Evolutionary conservation across 139 green algal genomes (phyloP), one percentile per base, ranked within the genome.

Genomic region (Haematococcus lacustris): DNA sequence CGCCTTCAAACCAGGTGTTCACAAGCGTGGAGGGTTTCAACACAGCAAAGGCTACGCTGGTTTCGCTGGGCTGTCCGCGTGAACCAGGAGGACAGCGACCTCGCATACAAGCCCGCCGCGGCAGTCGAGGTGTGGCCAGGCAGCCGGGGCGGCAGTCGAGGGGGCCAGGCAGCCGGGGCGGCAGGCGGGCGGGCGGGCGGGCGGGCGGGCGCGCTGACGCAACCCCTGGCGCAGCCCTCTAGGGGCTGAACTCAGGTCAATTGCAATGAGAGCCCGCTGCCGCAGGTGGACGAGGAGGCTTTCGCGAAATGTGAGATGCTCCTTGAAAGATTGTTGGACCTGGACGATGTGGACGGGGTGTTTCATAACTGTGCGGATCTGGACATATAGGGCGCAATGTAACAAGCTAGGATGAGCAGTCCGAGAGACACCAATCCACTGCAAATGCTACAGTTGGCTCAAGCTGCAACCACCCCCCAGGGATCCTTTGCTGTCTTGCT

Each of bases 281-380:
- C 71, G 51, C 66, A 85, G 70, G 84, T 90, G 4, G 79, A 87
- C 51, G 89, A 93, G 62, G 82, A 89, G 9, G 73, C 78, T 2
- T 88, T 88, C 9, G 80, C 80, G 9, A 74, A 78, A n/a, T 96
- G 93, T 73, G 88, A 96, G 76, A 73, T 71, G 25, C 73, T 98
- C 38, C 63, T 93, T 63, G 93, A 98, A 34, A 75, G 76, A 47
- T 74, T 98, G 59, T 73, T 98, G 40, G 91, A 91, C n/a, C 78
- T 97, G 21, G 93, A 97, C 66, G 93, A 97, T 66, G 91, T 98
- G 34, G 93, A 98, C 65, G 86, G 81, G 2, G 92, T 97, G 2
- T 96, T 28, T 17, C 9, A 17, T 17, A 53, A 53, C 43, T 53
- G 43, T 53, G 43, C n/a, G n/a, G n/a, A n/a, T n/a, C n/a, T n/a